Percentiles rank a stretch among this genome's conserved stretches.
Conservation (phyloP, 345 rosid genomes). For the Rubroshorea leprosula region DNA sequence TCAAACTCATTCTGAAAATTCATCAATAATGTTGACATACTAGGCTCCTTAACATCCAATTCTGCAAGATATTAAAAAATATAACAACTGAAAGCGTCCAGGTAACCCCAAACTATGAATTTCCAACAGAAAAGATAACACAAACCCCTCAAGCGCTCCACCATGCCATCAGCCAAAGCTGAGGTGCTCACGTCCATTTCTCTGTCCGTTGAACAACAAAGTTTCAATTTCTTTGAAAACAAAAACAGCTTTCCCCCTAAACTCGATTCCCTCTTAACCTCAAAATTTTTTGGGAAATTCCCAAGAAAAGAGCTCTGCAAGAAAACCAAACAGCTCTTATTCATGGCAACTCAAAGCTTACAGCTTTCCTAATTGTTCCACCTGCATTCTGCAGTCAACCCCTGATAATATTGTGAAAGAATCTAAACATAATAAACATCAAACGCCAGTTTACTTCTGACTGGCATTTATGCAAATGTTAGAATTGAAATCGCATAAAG, state of each 20-base stretch:
- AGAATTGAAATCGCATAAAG: too few relatives aligned
- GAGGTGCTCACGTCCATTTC: constrained; percentile 41
- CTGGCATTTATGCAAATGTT: not conserved
- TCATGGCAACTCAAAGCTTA: too few relatives aligned
- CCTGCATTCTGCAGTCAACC: too few relatives aligned
- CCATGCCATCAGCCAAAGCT: constrained; percentile 30
- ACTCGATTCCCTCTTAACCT: constrained; percentile 23
- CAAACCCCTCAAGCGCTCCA: constrained; percentile 34
- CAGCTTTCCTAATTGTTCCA: too few relatives aligned
- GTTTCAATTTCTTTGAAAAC: constrained; percentile 26
- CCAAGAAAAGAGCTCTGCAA: constrained; percentile 30
- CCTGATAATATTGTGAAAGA: too few relatives aligned
- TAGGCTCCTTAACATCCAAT: constrained; percentile 42
- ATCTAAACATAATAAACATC: too few relatives aligned
- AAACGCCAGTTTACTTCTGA: too few relatives aligned
- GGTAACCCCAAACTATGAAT: not conserved
- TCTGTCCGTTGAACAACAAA: constrained; percentile 37
- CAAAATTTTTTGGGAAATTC: constrained; percentile 17
- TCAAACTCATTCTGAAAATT: constrained; percentile 66
- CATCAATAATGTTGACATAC: constrained; percentile 68
- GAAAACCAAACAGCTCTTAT: constrained; percentile 4
- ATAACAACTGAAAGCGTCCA: not conserved
- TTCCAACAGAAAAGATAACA: constrained; percentile 5
- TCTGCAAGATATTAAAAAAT: constrained; percentile 28
- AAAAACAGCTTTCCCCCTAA: constrained; percentile 21